Conservation (phyloP, 106 monocot genomes). For the Ottelia alismoides region DNA sequence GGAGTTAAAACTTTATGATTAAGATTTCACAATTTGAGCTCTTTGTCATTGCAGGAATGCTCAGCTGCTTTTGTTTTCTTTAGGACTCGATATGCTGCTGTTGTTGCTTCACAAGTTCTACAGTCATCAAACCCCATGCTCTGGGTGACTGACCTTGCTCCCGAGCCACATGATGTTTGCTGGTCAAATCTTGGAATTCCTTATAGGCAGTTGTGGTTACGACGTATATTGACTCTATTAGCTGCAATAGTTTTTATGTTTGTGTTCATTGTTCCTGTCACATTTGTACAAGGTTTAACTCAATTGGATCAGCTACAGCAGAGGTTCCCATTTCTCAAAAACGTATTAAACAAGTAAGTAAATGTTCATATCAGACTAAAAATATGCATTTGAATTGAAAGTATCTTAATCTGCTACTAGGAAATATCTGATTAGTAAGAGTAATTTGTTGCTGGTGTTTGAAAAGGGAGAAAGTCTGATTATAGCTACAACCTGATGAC, state of each 20-base stretch:
- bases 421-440: too few species aligned
- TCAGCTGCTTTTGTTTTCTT: constrained; percentile 88
- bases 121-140: constrained; percentile 93
- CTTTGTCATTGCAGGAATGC: constrained; percentile 59
- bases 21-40: not conserved
- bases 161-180: constrained; percentile 81
- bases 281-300: constrained; percentile 84
- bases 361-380: too few species aligned
- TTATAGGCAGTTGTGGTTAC: constrained; percentile 77
- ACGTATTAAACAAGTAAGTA: constrained; percentile 72
- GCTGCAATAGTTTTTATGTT: constrained; percentile 67
- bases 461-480: too few species aligned
- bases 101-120: constrained; percentile 62
- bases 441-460: too few species aligned
- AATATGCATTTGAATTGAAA: too few species aligned
- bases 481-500: too few species aligned
- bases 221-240: constrained; percentile 61
- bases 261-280: constrained; percentile 70
- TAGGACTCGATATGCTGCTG: constrained; percentile 74
- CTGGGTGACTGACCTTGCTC: constrained; percentile 83
- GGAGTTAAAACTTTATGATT: not conserved
- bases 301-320: constrained; percentile 70
- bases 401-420: too few species aligned
- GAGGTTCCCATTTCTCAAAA: constrained; percentile 58
- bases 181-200: constrained; percentile 99